phyloP scores from a whole-genome alignment of 139 green algal species.

The Chara braunii region DNA sequence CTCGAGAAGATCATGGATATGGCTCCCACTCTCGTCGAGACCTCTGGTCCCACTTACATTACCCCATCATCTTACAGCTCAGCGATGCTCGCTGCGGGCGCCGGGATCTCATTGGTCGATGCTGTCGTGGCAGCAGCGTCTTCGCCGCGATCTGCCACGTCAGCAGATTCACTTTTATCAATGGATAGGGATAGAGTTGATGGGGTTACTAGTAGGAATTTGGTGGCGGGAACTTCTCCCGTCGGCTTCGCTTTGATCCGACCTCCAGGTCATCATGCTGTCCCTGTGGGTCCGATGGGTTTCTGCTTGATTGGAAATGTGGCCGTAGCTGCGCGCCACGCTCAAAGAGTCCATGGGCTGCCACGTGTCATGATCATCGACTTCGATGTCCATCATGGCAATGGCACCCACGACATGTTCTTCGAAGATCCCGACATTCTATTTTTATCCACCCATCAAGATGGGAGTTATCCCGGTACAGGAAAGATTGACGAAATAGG shows the following conservation, averaged over 20 bases:
- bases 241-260: constrained; percentile 66
- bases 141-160: not conserved
- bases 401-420: constrained; percentile 64
- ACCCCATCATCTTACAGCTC: not conserved
- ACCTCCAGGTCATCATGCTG: constrained; percentile 78
- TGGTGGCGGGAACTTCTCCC: not conserved
- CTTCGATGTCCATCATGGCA: constrained; percentile 59
- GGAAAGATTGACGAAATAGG: constrained; percentile 59
- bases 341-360: constrained; percentile 36
- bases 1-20: not conserved
- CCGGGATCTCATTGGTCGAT: constrained; percentile 4
- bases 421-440: constrained; percentile 63
- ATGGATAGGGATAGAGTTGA: not conserved
- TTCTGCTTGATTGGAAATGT: constrained; percentile 81
- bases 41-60: not conserved
- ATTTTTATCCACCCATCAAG: constrained; percentile 72
- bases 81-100: constrained; percentile 4
- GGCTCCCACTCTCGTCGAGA: not conserved
- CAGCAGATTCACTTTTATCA: not conserved
- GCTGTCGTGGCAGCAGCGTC: not conserved
- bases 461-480: constrained; percentile 50
- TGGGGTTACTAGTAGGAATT: not conserved
- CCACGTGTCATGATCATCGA: constrained; percentile 73
- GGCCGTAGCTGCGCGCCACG: constrained; percentile 61
- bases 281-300: constrained; percentile 63